Evolutionary conservation across 106 monocot genomes (phyloP).

Genomic region (Apostasia ramifera): DNA sequence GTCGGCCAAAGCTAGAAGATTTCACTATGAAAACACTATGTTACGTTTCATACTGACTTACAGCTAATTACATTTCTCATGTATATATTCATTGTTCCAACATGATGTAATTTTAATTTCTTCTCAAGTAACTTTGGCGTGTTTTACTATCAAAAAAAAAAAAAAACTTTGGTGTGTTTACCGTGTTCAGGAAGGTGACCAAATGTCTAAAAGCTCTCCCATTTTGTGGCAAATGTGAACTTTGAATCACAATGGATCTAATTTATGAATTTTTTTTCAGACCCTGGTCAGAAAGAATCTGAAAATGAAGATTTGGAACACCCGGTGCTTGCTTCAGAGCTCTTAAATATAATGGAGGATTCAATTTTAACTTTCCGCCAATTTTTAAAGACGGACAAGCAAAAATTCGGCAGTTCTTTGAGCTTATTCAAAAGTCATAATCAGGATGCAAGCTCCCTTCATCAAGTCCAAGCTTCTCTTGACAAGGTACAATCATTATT

Average conservation of each 20-base stretch:
- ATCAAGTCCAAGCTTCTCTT: constrained; percentile 67
- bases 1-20: no score
- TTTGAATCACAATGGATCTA: background rate
- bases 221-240: no score
- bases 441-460: constrained; percentile 52
- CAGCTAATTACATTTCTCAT: no score
- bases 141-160: no score
- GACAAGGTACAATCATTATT: constrained; percentile 38
- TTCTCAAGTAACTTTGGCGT: no score
- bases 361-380: constrained; percentile 63
- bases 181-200: no score
- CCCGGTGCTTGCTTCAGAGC: constrained; percentile 36
- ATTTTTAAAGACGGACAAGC: constrained; percentile 73
- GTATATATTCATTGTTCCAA: no score
- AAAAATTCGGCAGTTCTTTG: constrained; percentile 24
- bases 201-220: no score
- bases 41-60: no score
- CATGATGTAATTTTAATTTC: no score
- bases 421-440: constrained; percentile 40
- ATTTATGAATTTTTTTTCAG: constrained; percentile 16
- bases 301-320: constrained; percentile 21
- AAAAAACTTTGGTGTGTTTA: no score
- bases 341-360: constrained; percentile 54
- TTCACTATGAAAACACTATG: no score
- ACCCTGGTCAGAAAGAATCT: constrained; percentile 30